Base-by-base conservation (phyloP, 768 basidiomycete genomes). In the Russula abietina region DNA sequence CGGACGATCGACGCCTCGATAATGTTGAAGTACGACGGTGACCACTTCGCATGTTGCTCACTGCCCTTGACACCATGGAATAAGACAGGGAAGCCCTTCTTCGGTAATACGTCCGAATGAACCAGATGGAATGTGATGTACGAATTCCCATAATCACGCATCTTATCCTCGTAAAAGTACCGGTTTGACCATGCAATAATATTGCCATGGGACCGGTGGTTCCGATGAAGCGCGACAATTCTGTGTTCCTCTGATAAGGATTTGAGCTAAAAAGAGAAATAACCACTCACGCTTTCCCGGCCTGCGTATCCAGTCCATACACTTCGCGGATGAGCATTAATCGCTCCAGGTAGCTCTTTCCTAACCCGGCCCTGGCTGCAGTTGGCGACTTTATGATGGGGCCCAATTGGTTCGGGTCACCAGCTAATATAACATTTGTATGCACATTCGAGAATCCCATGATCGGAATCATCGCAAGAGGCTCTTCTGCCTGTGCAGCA, bases 401-500 rank as follows among this genome's bases (percentile, higher is more conserved):
- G 0, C 75, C 71, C 11, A 78, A 69, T 60, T 78, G 77, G 55
- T 72, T 69, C 2, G 69, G 70, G 62, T 78, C 77, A 0, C 77
- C 77, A 22, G 74, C 70, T 3, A 78, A 69, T 17, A 78, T 67
- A 39, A 78, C 62, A 32, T 75, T 77, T 2, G 77, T 78, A 2
- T 64, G n/a, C 10, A 65, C 43, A 62, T 69, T 71, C 3, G 73
- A 73, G 61, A 76, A 68, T 4, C 70, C 14, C 69, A 66, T 69
- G 39, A 78, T 72, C 1, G 75, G 68, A 7, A 84, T 75, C 78
- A 86, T 81, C 8, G 78, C 71, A 64, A 60, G 81, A 0, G 85
- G 84, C 67, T 87, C 85, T 45, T 78, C 79, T 0, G 79, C 85
- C 66, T 87, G 84, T 0, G 83, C 85, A 5, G 83, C 85, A 61